These are phyloP conservation scores for Lenzites betulinus DNA, from an alignment of 768 basidiomycete genomes.

Conservation along the genomic window DNA sequence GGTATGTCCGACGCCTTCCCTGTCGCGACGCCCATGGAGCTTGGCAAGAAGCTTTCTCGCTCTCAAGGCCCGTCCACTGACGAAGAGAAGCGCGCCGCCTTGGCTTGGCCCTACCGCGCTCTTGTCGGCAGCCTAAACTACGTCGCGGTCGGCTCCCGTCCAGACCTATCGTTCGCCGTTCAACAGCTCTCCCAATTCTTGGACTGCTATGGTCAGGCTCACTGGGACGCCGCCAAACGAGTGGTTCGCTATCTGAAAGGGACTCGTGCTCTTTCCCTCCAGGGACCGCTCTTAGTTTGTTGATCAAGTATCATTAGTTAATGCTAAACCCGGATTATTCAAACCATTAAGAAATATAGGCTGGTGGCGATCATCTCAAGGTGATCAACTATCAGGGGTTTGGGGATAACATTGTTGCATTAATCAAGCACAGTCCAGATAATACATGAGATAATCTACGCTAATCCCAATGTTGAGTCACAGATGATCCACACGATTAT, in stretches of 20 bases:
- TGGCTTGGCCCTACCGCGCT: conserved; percentile 31
- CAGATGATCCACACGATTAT: too few relatives aligned
- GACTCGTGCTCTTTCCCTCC: conserved; percentile 15
- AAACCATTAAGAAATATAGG: too few relatives aligned
- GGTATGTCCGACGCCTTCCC: conserved; percentile 12
- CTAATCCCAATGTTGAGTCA: too few relatives aligned
- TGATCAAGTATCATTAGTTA: too few relatives aligned
- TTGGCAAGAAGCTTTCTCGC: conserved; percentile 3
- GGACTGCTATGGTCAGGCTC: conserved; percentile 11
- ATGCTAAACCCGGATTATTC: too few relatives aligned
- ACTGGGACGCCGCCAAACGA: conserved; percentile 29
- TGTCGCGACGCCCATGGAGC: conserved; percentile 23
- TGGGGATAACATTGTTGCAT: too few relatives aligned
- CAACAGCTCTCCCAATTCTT: conserved; percentile 23
- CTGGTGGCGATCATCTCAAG: too few relatives aligned
- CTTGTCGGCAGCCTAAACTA: conserved; percentile 32
- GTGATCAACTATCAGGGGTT: too few relatives aligned
- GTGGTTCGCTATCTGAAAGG: conserved; percentile 30
- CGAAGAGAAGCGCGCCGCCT: neutral
- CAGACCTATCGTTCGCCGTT: conserved; percentile 24
- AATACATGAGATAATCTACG: too few relatives aligned
- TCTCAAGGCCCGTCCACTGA: neutral
- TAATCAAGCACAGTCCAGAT: too few relatives aligned
- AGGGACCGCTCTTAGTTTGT: too few relatives aligned
- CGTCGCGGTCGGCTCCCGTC: conserved; percentile 23